Base-by-base conservation (phyloP, 176 grass and related monocot genomes). In the Oryza glaberrima region DNA sequence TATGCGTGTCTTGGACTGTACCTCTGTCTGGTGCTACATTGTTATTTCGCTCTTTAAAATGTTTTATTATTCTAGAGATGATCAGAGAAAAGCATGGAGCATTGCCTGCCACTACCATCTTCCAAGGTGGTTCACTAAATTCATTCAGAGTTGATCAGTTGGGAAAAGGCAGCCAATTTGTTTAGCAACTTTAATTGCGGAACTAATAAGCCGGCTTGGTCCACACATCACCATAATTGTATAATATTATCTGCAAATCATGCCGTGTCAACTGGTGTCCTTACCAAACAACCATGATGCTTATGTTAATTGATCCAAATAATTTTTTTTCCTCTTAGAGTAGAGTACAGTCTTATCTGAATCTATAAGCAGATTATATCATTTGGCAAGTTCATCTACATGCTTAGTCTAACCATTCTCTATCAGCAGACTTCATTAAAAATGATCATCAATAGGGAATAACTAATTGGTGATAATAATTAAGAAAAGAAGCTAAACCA, bases 91-190 rank as follows among this genome's bases (percentile, higher is more conserved):
- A 82, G 19, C 46, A 72, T 13, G 44, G 60, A 49, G 36, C 51
- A 19, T 67, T 75, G 79, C 40, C 74, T 69, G 84, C 84, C 84
- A 88, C 79, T 82, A 64, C 66, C 14, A 73, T 16, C 61, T 48
- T 67, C 74, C 84, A 73, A 56, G 83, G 66, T 58, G 45, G 68
- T 68, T 90, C 68, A 34, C 74, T 83, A 47, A 79, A 79, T 83
- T 75, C 40, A 26, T 79, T 28, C 66, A 70, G n/a, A 70, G 48
- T 76, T 87, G 36, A 38, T 38, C 63, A 19, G 25, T 75, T 48
- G 43, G 30, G 43, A 64, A 65, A 19, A 81, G 45, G 81, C 38
- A 74, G 17, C 19, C 6, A 52, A 47, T 73, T 54, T 77, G 63
- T 49, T 68, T 69, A 83, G 51, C 88, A 63, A 61, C 60, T 78